phyloP scores from a whole-genome alignment of 2,329 filamentous ascomycete genomes.

The Fusarium pseudoanthophilum region DNA sequence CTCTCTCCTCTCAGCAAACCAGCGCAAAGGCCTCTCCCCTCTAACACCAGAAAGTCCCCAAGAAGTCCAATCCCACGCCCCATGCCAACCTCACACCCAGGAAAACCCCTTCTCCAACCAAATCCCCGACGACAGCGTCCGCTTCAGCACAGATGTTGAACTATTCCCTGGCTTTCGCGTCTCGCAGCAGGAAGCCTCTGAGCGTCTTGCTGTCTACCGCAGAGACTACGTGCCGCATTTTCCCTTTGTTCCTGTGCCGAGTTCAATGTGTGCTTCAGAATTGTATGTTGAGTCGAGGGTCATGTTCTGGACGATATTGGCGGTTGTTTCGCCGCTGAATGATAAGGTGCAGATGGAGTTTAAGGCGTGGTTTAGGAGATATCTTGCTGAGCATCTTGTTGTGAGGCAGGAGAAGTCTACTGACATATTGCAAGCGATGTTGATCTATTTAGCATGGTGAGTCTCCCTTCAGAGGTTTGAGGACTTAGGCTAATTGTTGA shows the following conservation, averaged over 20 bases:
- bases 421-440: conserved; percentile 53
- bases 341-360: conserved; percentile 47
- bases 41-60: conserved; percentile 42
- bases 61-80: background rate
- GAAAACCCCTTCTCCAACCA: background rate
- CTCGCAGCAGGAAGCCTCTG: conserved; percentile 48
- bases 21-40: conserved; percentile 40
- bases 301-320: conserved; percentile 54
- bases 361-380: conserved; percentile 51
- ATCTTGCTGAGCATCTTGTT: conserved; percentile 52
- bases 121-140: background rate
- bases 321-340: conserved; percentile 48
- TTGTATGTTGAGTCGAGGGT: conserved; percentile 49
- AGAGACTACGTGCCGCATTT: conserved; percentile 49
- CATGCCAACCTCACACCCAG: background rate
- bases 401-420: conserved; percentile 50
- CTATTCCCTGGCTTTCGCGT: conserved; percentile 52
- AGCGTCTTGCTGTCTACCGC: conserved; percentile 49
- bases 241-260: conserved; percentile 52
- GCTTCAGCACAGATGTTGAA: conserved; percentile 25
- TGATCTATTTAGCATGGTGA: conserved; percentile 53
- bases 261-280: conserved; percentile 39
- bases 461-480: too few species aligned
- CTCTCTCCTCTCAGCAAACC: conserved; percentile 49
- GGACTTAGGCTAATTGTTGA: too few species aligned